A percentile compares a stretch with the other conserved stretches of the same genome.
These are phyloP conservation scores for Globisporangium yorkense DNA, from an alignment of 352 stramenopile genomes.

Conservation along the genomic window DNA sequence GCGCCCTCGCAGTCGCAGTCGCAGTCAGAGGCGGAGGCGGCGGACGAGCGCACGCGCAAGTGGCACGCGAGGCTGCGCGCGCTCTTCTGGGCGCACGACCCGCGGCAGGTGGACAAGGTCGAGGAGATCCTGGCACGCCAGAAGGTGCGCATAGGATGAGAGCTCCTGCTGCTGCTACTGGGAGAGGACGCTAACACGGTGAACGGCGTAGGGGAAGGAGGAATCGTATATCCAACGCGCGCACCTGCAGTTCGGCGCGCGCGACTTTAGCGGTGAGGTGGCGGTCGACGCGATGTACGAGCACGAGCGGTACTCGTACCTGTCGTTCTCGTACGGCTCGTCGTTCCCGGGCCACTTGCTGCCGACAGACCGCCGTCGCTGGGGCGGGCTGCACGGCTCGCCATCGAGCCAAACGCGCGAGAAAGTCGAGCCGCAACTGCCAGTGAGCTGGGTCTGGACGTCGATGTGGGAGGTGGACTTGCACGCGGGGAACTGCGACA, in stretches of 20 bases:
- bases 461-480: constrained; percentile 58
- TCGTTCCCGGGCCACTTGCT: constrained; percentile 66
- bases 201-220: constrained; percentile 30
- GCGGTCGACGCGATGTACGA: constrained; percentile 76
- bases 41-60: constrained; percentile 11
- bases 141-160: constrained; percentile 15
- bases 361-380: constrained; percentile 55
- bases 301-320: constrained; percentile 76
- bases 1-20: not conserved
- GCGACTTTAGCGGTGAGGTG: constrained; percentile 61
- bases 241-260: constrained; percentile 57
- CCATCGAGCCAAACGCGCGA: constrained; percentile 51
- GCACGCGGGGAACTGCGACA: constrained; percentile 42
- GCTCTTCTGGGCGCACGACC: constrained; percentile 73
- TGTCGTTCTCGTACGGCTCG: constrained; percentile 69
- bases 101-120: constrained; percentile 56
- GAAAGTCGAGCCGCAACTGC: constrained; percentile 60
- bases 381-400: constrained; percentile 45
- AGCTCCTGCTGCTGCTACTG: not conserved
- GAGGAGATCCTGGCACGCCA: constrained; percentile 47
- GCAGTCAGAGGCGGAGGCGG: not conserved
- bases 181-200: not conserved
- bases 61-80: constrained; percentile 37
- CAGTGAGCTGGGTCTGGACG: constrained; percentile 60
- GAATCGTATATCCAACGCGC: constrained; percentile 54